Base-by-base conservation (phyloP, 257 asterid species). In the Nicotiana sylvestris region DNA sequence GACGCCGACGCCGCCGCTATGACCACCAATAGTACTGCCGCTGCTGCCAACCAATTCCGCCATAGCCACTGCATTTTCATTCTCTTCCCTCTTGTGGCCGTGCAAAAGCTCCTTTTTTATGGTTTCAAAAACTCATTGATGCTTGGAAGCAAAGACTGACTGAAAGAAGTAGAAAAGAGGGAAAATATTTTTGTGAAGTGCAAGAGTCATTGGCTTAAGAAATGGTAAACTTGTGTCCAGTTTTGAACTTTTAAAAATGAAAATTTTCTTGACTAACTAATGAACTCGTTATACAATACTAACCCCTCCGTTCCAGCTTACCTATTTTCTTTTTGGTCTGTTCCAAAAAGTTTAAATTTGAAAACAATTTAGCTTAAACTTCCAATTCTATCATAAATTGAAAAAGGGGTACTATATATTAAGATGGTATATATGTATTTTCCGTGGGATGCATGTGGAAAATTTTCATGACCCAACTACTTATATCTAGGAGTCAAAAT, bases 1-100 rank as follows among this genome's bases (percentile, higher is more conserved):
- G 66, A 12, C 56, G 70, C 86, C 82, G 82, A 80, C 55, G 21
- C 85, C 56, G 29, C 87, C 87, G 60, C 84, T 82, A 18, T 1
- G 1, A 25, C 62, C 76, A 39, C 0, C 7, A 62, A 3, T 3
- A 61, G 0, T 58, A 21, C 9, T 33, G 70, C 84, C 70, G 57
- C 67, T 35, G 60, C 21, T 11, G 65, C 80, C 65, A 81, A 12
- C 86, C 81, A 62, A 84, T 81, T 82, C 82, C 80, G 4, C 87
- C 86, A 70, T 85, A 84, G 10, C 82, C 77, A 53, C n/a, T 4
- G 53, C 86, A 82, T 83, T 7, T 64, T 0, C 46, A 53, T 76
- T 62, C 27, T 21, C 33, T 1, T 76, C 33, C 16, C 25, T 61
- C 2, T 12, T 53, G 18, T 53, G 18, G 0, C 58, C 6, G 58